A percentile compares a stretch with the other conserved stretches of the same genome.
phyloP scores from a whole-genome alignment of 2,329 filamentous ascomycete species.

The Phialophora tarda region DNA sequence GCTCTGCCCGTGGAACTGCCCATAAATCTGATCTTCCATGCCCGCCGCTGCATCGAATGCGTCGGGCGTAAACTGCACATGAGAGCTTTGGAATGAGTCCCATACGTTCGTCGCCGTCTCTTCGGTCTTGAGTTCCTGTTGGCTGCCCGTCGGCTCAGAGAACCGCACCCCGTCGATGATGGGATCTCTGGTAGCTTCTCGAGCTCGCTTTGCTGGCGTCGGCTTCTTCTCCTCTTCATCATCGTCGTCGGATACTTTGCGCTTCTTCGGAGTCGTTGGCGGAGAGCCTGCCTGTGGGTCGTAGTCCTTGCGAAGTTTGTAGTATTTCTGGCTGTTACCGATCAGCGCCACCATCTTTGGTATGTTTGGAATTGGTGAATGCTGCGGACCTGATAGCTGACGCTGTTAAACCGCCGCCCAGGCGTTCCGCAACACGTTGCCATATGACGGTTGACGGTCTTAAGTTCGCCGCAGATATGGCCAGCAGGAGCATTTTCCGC shows the following conservation, averaged over 20 bases:
- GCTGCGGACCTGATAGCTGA: slow-evolving; percentile 36
- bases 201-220: slow-evolving; percentile 27
- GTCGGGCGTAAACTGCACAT: slow-evolving; percentile 14
- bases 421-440: slow-evolving; percentile 36
- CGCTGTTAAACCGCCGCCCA: slow-evolving; percentile 35
- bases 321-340: slow-evolving; percentile 38
- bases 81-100: slow-evolving; percentile 16
- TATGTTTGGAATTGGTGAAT: neutral
- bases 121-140: slow-evolving; percentile 21
- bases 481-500: slow-evolving; percentile 33
- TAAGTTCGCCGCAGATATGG: slow-evolving; percentile 31
- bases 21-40: slow-evolving; percentile 18
- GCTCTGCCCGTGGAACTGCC: slow-evolving; percentile 14
- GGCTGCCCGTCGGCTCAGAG: slow-evolving; percentile 23
- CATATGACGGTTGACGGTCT: slow-evolving; percentile 37
- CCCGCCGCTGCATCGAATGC: slow-evolving; percentile 22
- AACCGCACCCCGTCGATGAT: slow-evolving; percentile 27
- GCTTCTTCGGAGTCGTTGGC: slow-evolving; percentile 32
- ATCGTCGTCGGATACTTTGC: slow-evolving; percentile 22
- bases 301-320: slow-evolving; percentile 37
- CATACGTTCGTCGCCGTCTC: slow-evolving; percentile 13
- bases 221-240: slow-evolving; percentile 28
- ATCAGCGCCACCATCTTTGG: slow-evolving; percentile 14
- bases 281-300: slow-evolving; percentile 19
- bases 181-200: slow-evolving; percentile 16